Evolutionary conservation across 2,329 filamentous ascomycete genomes (phyloP).

Genomic region (Calycina marina): DNA sequence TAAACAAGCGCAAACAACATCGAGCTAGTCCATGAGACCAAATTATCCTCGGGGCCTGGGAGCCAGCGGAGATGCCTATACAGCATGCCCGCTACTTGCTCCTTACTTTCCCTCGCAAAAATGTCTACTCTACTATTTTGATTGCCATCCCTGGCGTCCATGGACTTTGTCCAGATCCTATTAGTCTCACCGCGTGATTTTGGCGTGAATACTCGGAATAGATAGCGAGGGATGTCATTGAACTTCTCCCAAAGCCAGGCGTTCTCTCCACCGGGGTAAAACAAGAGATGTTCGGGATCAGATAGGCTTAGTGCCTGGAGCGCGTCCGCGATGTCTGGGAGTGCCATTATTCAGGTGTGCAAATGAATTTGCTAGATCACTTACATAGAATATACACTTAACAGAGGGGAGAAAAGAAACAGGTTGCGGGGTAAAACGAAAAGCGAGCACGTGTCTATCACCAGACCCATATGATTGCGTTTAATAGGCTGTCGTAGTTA

Average conservation of each 20-base stretch:
- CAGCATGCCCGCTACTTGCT: background rate
- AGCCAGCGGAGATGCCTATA: background rate
- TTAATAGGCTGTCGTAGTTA: too few relatives aligned
- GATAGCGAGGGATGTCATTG: constrained; percentile 3
- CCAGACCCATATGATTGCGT: too few relatives aligned
- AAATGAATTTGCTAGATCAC: too few relatives aligned
- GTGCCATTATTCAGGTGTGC: constrained; percentile 4
- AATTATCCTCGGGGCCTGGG: background rate
- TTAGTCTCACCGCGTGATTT: constrained; percentile 3
- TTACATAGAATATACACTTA: too few relatives aligned
- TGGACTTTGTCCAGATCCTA: constrained; percentile 2
- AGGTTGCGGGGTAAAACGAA: too few relatives aligned
- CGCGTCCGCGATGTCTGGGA: constrained; percentile 3
- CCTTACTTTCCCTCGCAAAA: background rate
- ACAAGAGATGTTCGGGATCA: constrained; percentile 7
- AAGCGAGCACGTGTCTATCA: too few relatives aligned
- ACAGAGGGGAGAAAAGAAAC: too few relatives aligned
- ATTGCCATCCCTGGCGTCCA: constrained; percentile 2
- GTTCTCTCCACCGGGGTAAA: constrained; percentile 1
- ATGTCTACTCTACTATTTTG: background rate
- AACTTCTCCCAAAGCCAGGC: constrained; percentile 1
- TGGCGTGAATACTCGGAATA: constrained; percentile 4
- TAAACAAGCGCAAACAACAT: constrained; percentile 4
- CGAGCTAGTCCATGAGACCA: constrained; percentile 5
- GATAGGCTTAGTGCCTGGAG: constrained; percentile 3